Evolutionary conservation across 2,329 filamentous ascomycete species (phyloP).

Genomic region (Dothideomycetidae sp.): DNA sequence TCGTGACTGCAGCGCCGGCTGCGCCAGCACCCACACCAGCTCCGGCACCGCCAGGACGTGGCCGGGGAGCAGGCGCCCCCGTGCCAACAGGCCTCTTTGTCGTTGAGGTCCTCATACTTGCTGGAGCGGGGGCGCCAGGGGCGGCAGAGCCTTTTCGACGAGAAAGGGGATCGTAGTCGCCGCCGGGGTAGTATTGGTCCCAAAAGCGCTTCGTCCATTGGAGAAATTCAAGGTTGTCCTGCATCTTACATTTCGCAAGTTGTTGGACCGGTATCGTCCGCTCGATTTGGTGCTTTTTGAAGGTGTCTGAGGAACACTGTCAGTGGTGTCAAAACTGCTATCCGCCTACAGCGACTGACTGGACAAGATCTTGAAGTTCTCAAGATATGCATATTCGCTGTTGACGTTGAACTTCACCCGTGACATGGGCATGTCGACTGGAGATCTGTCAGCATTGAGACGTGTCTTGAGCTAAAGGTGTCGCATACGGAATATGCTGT

Average conservation of each 20-base stretch:
- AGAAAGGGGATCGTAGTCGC: slow-evolving; percentile 83
- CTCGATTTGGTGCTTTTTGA: slow-evolving; percentile 75
- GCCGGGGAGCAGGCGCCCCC: slow-evolving; percentile 26
- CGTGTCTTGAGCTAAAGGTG: not conserved
- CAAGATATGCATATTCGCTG: slow-evolving; percentile 89
- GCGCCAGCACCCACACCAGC: slow-evolving; percentile 26
- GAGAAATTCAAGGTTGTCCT: slow-evolving; percentile 97
- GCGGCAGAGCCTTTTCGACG: slow-evolving; percentile 65
- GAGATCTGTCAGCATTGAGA: slow-evolving; percentile 7
- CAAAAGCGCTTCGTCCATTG: slow-evolving; percentile 96
- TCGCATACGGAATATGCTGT: slow-evolving; percentile 75
- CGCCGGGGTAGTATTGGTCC: slow-evolving; percentile 95
- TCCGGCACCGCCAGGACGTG: slow-evolving; percentile 20
- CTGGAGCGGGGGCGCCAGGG: slow-evolving; percentile 32
- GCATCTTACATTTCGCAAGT: slow-evolving; percentile 98
- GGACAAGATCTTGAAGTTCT: slow-evolving; percentile 97
- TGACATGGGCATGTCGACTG: slow-evolving; percentile 80
- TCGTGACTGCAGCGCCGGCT: slow-evolving; percentile 49
- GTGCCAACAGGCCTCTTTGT: slow-evolving; percentile 34
- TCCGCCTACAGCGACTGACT: slow-evolving; percentile 43
- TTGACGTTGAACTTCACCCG: slow-evolving; percentile 98
- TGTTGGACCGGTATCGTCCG: slow-evolving; percentile 77
- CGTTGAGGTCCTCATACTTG: slow-evolving; percentile 43
- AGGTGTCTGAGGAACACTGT: slow-evolving; percentile 51
- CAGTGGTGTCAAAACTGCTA: not conserved